Evolutionary conservation across 1,139 yeast species (phyloP).

Genomic region (Diutina scorzettiae): DNA sequence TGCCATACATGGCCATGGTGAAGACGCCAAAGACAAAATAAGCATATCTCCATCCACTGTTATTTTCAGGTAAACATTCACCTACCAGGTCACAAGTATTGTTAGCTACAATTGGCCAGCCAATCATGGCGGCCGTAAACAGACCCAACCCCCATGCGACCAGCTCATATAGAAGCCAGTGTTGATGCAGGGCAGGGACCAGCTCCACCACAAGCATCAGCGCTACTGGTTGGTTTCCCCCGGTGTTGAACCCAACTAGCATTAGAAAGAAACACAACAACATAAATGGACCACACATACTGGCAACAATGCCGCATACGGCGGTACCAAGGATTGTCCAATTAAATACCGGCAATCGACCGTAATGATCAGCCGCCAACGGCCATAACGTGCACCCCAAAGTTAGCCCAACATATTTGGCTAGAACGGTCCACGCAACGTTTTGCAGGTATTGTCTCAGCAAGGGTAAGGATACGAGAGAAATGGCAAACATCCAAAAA

Average conservation of each 20-base stretch:
- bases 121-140: constrained; percentile 5
- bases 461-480: constrained; percentile 7
- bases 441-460: constrained; percentile 8
- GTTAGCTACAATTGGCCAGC: constrained; percentile 3
- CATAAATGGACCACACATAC: not conserved
- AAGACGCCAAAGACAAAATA: not conserved
- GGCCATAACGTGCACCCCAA: constrained; percentile 5
- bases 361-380: not conserved
- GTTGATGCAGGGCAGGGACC: constrained; percentile 1
- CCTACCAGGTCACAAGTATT: not conserved
- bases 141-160: constrained; percentile 4
- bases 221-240: constrained; percentile 5
- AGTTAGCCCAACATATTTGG: constrained; percentile 9
- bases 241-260: constrained; percentile 1
- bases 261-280: not conserved
- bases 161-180: constrained; percentile 3
- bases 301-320: not conserved
- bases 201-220: constrained; percentile 5
- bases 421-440: constrained; percentile 9
- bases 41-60: constrained; percentile 3
- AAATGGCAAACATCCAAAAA: constrained; percentile 5
- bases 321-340: not conserved
- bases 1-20: not conserved
- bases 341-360: not conserved
- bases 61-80: not conserved